These are phyloP conservation scores for Quercus tomentella DNA, from an alignment of 331 rosid species.

Conservation along the genomic window DNA sequence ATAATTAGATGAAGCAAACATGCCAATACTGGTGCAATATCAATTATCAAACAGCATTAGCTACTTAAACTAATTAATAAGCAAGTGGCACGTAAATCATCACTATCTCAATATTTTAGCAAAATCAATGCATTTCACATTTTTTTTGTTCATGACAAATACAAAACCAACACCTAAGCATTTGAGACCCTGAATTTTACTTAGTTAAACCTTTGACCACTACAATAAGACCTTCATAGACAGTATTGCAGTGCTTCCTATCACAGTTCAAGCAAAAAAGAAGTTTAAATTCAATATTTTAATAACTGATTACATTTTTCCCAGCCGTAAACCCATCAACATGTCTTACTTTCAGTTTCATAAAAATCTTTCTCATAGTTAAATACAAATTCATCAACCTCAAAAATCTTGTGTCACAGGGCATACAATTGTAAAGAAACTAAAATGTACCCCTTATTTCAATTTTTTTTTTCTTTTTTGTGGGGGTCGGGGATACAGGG, in stretches of 20 bases:
- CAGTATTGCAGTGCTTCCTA: not conserved
- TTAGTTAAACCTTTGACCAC: not conserved
- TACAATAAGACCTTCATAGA: not conserved
- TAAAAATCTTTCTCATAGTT: not conserved
- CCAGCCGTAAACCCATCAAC: not conserved
- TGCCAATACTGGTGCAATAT: not conserved
- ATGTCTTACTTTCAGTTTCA: not conserved
- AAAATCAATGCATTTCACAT: not conserved
- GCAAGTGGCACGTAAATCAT: not conserved
- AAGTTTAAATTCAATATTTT: not conserved
- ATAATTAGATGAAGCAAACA: not conserved
- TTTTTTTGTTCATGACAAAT: not conserved
- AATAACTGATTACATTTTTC: not conserved
- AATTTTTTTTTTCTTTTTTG: not conserved
- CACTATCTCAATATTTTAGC: not conserved
- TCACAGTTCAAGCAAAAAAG: not conserved
- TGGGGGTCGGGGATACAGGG: not conserved
- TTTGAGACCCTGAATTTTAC: not conserved
- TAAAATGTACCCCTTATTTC: not conserved
- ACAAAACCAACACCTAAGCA: not conserved
- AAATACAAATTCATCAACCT: not conserved
- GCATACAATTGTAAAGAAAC: not conserved
- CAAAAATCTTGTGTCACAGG: not conserved
- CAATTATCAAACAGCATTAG: not conserved
- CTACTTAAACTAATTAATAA: not conserved